Conservation (phyloP, 1,284 basidiomycete genomes). For the Kalmanozyma brasiliensis region DNA sequence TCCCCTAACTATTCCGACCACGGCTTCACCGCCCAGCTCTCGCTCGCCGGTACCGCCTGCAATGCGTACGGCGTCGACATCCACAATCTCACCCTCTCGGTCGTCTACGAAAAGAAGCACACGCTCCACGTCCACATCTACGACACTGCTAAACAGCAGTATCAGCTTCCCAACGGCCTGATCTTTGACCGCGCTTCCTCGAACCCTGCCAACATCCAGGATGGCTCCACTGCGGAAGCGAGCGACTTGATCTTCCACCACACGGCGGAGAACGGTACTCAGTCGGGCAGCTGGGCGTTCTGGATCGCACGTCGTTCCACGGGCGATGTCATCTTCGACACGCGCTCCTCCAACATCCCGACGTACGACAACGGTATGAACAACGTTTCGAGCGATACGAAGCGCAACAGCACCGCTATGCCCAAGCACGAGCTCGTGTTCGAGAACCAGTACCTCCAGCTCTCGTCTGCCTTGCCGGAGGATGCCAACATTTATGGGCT, state of each 20-base stretch:
- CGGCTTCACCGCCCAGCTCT: slow-evolving; percentile 74
- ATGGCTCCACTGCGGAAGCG: slow-evolving; percentile 33
- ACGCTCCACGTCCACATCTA: slow-evolving; percentile 78
- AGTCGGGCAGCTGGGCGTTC: slow-evolving; percentile 75
- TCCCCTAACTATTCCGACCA: slow-evolving; percentile 14
- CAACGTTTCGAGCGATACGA: slow-evolving; percentile 22
- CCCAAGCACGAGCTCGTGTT: slow-evolving; percentile 68
- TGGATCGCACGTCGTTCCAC: slow-evolving; percentile 75
- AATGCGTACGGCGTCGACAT: slow-evolving; percentile 80
- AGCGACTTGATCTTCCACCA: slow-evolving; percentile 74
- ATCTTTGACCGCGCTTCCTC: slow-evolving; percentile 74
- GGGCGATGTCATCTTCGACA: slow-evolving; percentile 78
- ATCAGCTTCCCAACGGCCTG: slow-evolving; percentile 75
- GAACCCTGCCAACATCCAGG: slow-evolving; percentile 36
- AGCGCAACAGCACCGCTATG: slow-evolving; percentile 57
- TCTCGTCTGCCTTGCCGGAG: slow-evolving; percentile 60
- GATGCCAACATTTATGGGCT: slow-evolving; percentile 80
- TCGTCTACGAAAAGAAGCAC: slow-evolving; percentile 73
- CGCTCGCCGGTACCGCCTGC: slow-evolving; percentile 75
- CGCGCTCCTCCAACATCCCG: slow-evolving; percentile 69
- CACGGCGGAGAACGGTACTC: slow-evolving; percentile 68
- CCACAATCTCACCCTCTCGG: slow-evolving; percentile 74
- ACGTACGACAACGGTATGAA: slow-evolving; percentile 47
- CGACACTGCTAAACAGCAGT: slow-evolving; percentile 73
- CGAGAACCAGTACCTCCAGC: slow-evolving; percentile 81